These are phyloP conservation scores for Kwoniella dejecticola DNA, from an alignment of 768 basidiomycete genomes.

Conservation along the genomic window DNA sequence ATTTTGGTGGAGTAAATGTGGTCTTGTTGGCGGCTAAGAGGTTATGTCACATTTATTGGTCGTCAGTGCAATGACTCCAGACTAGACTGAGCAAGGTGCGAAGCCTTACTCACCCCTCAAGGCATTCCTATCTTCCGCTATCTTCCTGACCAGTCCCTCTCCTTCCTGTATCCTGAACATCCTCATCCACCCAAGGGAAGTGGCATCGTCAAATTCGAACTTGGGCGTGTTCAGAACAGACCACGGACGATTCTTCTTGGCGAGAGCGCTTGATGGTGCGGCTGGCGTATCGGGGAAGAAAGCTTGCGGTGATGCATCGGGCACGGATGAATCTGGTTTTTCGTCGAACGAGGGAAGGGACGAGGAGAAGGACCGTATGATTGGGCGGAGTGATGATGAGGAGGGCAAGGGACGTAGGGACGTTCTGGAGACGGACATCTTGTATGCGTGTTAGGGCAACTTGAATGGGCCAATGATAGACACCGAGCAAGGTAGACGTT, in stretches of 20 bases:
- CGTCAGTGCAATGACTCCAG: too few relatives aligned
- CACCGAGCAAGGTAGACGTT: too few relatives aligned
- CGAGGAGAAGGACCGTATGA: conserved; percentile 1
- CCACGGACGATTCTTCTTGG: conserved; percentile 17
- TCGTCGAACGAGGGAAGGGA: not conserved
- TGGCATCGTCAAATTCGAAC: conserved; percentile 64
- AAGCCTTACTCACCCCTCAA: conserved; percentile 78
- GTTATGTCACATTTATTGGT: not conserved
- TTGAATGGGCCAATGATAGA: too few relatives aligned
- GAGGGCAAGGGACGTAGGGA: conserved; percentile 3
- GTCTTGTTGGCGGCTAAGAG: conserved; percentile 72
- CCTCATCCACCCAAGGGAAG: conserved; percentile 70
- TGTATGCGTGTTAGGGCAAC: not conserved
- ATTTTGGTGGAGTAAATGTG: conserved; percentile 68
- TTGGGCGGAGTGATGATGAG: not conserved
- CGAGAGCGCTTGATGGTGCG: conserved; percentile 11
- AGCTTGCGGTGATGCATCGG: conserved; percentile 10
- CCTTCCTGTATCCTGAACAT: conserved; percentile 73
- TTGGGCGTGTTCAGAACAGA: conserved; percentile 25
- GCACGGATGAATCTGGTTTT: conserved; percentile 13
- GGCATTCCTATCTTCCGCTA: conserved; percentile 85
- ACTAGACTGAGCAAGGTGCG: too few relatives aligned
- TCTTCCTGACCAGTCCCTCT: conserved; percentile 76
- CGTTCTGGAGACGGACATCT: not conserved
- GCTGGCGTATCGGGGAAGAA: conserved; percentile 18